Evolutionary conservation across 1,284 basidiomycete genomes (phyloP).

Genomic region (Ceratobasidium sp.): DNA sequence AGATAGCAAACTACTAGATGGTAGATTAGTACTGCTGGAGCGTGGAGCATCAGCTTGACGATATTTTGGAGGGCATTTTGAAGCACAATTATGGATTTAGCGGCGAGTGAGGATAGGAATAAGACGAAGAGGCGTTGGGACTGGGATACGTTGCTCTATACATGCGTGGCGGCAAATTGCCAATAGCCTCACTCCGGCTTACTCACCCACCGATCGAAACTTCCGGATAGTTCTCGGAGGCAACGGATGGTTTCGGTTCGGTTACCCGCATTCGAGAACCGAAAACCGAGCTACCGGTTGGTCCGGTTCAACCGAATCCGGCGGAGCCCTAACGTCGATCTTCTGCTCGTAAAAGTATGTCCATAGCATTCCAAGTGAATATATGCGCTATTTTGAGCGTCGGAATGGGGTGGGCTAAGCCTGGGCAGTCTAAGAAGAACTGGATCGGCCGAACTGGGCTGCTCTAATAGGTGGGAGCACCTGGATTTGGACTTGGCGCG

Average conservation of each 20-base stretch:
- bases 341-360: too few species aligned
- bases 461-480: too few species aligned
- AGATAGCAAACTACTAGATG: too few species aligned
- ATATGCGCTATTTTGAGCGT: too few species aligned
- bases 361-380: too few species aligned
- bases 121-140: too few species aligned
- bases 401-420: too few species aligned
- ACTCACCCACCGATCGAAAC: constrained; percentile 10
- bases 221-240: constrained; percentile 2
- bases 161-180: background rate
- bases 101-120: background rate
- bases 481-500: too few species aligned
- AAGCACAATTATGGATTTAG: background rate
- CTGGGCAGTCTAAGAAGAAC: too few species aligned
- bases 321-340: constrained; percentile 5
- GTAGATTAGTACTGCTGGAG: background rate
- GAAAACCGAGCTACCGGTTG: constrained; percentile 10
- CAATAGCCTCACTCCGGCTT: background rate
- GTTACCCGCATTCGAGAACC: constrained; percentile 12
- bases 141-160: background rate
- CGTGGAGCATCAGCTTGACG: background rate
- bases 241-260: constrained; percentile 5
- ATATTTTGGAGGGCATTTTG: background rate
- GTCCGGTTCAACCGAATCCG: constrained; percentile 16
- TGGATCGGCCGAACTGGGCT: too few species aligned